Percentiles rank a stretch among this genome's conserved stretches.
These are phyloP conservation scores for Penicillium sp. DNA, from an alignment of 2,329 filamentous ascomycete species.

Conservation along the genomic window DNA sequence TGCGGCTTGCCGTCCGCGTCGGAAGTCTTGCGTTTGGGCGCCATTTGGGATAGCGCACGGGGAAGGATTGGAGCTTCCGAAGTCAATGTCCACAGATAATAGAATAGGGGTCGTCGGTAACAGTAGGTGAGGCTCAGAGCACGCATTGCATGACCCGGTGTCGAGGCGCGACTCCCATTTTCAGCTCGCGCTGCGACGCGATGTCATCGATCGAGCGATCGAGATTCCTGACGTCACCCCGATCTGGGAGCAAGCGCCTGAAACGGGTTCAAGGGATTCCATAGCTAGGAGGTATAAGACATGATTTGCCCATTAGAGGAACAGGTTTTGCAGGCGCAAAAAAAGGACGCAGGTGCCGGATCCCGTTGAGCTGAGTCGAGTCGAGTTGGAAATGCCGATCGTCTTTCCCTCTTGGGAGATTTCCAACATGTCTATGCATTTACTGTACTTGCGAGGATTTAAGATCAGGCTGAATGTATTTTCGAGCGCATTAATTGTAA, in stretches of 20 bases:
- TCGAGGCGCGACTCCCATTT: slow-evolving; percentile 2
- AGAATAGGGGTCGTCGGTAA: neutral
- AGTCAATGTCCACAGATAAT: neutral
- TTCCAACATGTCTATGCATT: no score
- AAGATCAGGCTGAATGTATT: no score
- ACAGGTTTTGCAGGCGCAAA: no score
- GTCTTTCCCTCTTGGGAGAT: no score
- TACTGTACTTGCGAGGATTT: no score
- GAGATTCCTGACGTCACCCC: slow-evolving; percentile 22
- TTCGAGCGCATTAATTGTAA: no score
- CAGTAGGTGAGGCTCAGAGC: neutral
- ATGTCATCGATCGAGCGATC: slow-evolving; percentile 20
- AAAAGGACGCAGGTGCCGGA: no score
- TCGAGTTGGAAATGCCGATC: no score
- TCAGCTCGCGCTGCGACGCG: slow-evolving; percentile 6
- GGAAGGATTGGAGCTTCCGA: neutral
- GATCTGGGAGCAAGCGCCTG: neutral
- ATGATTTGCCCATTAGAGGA: neutral
- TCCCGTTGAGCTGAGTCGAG: no score
- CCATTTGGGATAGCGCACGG: slow-evolving; percentile 16
- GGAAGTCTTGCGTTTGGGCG: slow-evolving; percentile 28
- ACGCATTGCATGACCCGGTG: neutral
- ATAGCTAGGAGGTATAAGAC: neutral
- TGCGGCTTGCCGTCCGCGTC: slow-evolving; percentile 9
- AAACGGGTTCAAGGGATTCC: neutral